These are phyloP conservation scores for Citrus maxima DNA, from an alignment of 345 rosid species.

Conservation along the genomic window DNA sequence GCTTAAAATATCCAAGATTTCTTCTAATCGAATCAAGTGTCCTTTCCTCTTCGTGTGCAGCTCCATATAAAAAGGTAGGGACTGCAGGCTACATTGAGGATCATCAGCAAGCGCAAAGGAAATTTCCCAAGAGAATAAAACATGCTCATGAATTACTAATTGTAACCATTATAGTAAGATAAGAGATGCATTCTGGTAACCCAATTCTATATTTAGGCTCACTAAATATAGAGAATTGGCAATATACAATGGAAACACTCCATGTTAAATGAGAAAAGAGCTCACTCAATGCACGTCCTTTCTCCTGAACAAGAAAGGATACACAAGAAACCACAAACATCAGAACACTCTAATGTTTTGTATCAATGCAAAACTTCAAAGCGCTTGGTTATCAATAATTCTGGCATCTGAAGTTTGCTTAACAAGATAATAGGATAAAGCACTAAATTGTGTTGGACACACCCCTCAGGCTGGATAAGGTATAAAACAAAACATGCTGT, in stretches of 20 bases:
- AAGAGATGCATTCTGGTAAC: neutral
- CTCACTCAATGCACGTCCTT: neutral
- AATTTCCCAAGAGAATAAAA: neutral
- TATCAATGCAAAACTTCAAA: too few relatives aligned
- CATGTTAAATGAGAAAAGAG: neutral
- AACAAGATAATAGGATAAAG: too few relatives aligned
- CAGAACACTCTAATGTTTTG: neutral
- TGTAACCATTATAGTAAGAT: neutral
- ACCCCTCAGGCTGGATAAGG: neutral
- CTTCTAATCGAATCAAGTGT: conserved; percentile 81
- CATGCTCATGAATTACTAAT: neutral
- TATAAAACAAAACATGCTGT: neutral
- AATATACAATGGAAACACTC: neutral
- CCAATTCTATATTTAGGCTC: neutral
- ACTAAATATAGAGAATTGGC: neutral
- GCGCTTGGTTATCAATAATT: too few relatives aligned
- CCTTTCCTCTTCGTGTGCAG: conserved; percentile 55
- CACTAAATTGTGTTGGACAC: too few relatives aligned
- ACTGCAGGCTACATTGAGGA: conserved; percentile 45
- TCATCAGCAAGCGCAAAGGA: conserved; percentile 6
- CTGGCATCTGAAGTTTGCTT: too few relatives aligned
- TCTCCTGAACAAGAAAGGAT: neutral
- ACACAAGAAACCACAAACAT: neutral
- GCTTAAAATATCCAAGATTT: conserved; percentile 83
- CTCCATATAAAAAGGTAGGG: conserved; percentile 83